These are phyloP conservation scores for Chamaecrista fasciculata DNA, from an alignment of 306 rosid species.

Conservation along the genomic window DNA sequence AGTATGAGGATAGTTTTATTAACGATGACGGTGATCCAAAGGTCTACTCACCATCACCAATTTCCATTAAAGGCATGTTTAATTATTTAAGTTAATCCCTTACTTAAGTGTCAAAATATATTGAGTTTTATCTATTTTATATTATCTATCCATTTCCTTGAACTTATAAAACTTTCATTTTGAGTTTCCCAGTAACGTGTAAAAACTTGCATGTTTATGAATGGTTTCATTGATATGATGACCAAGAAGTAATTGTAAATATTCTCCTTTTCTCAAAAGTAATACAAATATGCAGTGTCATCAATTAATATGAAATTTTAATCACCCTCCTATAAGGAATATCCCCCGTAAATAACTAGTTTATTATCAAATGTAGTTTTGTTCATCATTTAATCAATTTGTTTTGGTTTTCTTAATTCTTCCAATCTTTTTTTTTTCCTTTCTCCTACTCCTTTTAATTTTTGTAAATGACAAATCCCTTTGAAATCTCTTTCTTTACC, in stretches of 20 bases:
- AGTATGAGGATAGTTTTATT: slow-evolving; percentile 80
- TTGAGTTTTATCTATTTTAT: not conserved
- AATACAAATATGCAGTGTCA: not conserved
- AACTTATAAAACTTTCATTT: not conserved
- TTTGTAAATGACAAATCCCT: too few relatives aligned
- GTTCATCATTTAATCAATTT: not conserved
- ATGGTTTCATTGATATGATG: not conserved
- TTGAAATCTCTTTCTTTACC: not conserved
- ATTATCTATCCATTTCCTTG: not conserved
- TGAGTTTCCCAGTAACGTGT: not conserved
- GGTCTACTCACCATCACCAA: slow-evolving; percentile 45
- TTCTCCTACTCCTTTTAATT: not conserved
- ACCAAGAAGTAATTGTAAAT: not conserved
- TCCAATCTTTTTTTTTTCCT: not conserved
- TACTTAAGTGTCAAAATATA: not conserved
- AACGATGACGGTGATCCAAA: slow-evolving; percentile 52
- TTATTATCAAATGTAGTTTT: not conserved
- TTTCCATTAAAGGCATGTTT: slow-evolving; percentile 46
- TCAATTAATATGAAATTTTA: not conserved
- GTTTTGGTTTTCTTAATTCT: not conserved
- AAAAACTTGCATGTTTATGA: not conserved
- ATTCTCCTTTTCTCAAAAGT: not conserved
- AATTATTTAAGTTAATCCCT: not conserved
- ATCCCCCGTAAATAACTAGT: not conserved
- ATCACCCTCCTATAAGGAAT: not conserved